Conservation (phyloP, 345 rosid genomes). For the Conringia planisiliqua region DNA sequence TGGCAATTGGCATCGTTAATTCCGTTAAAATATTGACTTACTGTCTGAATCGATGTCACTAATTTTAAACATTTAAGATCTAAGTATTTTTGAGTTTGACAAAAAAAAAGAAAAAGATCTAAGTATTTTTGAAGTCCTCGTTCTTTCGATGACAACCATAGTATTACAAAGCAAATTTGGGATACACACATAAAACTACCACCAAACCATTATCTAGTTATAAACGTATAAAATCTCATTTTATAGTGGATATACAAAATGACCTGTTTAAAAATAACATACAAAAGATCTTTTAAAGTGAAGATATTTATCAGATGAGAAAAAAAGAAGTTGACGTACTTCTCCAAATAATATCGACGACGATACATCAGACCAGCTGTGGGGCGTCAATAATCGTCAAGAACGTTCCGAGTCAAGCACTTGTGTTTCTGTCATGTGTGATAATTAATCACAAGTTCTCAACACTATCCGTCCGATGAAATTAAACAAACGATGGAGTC, state of each 20-base stretch:
- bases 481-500: neutral
- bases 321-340: neutral
- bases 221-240: neutral
- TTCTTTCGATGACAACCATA: neutral
- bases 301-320: neutral
- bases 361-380: neutral
- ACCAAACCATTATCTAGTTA: neutral
- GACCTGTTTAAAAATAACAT: neutral
- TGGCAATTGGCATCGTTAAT: neutral
- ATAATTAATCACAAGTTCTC: neutral
- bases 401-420: constrained; percentile 4
- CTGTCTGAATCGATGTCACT: neutral
- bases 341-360: neutral
- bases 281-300: neutral
- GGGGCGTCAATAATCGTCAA: neutral
- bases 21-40: neutral
- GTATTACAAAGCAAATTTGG: neutral
- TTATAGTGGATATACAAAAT: neutral
- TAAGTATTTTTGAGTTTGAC: too few species aligned
- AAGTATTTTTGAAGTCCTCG: neutral
- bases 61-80: neutral
- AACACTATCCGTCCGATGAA: constrained; percentile 7
- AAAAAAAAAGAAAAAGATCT: too few species aligned
- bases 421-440: constrained; percentile 9
- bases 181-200: neutral